A percentile compares a stretch with the other conserved stretches of the same genome.
phyloP scores from a whole-genome alignment of 371 early-diverging fungal genomes.

The Lichtheimia hyalospora region DNA sequence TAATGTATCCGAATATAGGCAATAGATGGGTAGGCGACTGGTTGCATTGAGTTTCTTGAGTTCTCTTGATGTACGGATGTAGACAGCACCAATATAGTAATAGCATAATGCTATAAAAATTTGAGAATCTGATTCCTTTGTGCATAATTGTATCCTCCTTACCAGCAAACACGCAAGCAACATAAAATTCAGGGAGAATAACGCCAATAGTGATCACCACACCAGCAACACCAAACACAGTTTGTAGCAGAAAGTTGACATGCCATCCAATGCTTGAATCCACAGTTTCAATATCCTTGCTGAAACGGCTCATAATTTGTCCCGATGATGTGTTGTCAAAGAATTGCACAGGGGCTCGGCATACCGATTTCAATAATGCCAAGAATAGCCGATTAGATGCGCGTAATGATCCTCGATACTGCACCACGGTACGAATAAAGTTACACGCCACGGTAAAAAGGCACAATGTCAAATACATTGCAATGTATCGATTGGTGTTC shows the following conservation, averaged over 20 bases:
- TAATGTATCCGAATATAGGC: constrained; percentile 57
- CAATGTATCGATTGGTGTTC: constrained; percentile 28
- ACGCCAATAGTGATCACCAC: constrained; percentile 69
- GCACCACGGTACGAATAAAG: constrained; percentile 56
- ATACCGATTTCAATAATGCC: constrained; percentile 56
- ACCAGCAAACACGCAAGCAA: constrained; percentile 37
- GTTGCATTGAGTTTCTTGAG: constrained; percentile 53
- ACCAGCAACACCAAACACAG: constrained; percentile 61
- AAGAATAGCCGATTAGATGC: constrained; percentile 65
- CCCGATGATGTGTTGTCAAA: constrained; percentile 88
- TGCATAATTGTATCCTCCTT: background rate
- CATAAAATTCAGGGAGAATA: constrained; percentile 63
- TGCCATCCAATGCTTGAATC: constrained; percentile 73
- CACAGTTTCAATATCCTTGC: constrained; percentile 80
- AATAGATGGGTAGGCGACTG: constrained; percentile 50
- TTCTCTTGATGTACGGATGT: constrained; percentile 57
- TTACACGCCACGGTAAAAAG: constrained; percentile 31
- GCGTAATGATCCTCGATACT: constrained; percentile 61
- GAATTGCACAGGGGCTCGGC: constrained; percentile 77
- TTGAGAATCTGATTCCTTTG: background rate
- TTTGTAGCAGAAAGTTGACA: constrained; percentile 68
- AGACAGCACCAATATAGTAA: constrained; percentile 45
- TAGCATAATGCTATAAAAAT: constrained; percentile 26
- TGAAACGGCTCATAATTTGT: constrained; percentile 87
- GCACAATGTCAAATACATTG: constrained; percentile 33